Percentiles rank a stretch among this genome's conserved stretches.
These are phyloP conservation scores for Diaporthe longicolla DNA, from an alignment of 2,329 filamentous ascomycete genomes.

Conservation along the genomic window DNA sequence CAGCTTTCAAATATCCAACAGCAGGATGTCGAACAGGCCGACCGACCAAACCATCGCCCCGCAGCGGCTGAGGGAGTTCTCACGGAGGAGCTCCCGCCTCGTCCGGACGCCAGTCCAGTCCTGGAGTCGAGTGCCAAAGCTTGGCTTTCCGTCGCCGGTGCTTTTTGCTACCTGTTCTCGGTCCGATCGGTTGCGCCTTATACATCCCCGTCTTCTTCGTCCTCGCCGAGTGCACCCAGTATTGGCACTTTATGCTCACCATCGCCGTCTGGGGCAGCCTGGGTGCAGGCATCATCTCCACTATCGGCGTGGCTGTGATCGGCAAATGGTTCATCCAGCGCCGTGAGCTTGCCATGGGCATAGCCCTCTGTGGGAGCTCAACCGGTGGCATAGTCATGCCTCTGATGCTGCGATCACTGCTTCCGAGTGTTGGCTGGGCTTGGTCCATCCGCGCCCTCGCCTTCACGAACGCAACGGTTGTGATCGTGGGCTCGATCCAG, in stretches of 20 bases:
- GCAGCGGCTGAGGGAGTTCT: neutral
- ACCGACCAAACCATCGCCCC: neutral
- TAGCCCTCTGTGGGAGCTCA: conserved; percentile 46
- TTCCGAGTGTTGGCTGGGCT: conserved; percentile 50
- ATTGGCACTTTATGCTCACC: conserved; percentile 64
- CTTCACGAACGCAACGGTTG: conserved; percentile 48
- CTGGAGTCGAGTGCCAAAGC: conserved; percentile 22
- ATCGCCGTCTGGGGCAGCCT: conserved; percentile 60
- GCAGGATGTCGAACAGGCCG: neutral
- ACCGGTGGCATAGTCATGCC: conserved; percentile 52
- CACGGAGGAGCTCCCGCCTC: neutral
- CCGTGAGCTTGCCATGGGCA: conserved; percentile 47
- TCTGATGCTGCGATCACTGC: conserved; percentile 50
- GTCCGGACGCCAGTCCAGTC: neutral
- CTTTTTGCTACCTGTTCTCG: conserved; percentile 48
- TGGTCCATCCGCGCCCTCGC: conserved; percentile 54
- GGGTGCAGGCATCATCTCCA: conserved; percentile 56
- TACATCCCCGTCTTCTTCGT: conserved; percentile 59
- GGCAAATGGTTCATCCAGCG: conserved; percentile 49
- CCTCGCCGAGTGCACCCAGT: conserved; percentile 60
- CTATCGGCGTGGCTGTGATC: conserved; percentile 52
- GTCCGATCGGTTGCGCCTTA: conserved; percentile 53
- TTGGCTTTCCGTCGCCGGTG: conserved; percentile 40
- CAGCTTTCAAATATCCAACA: neutral
- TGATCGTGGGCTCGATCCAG: conserved; percentile 49